Evolutionary conservation across 352 stramenopile species (phyloP), one percentile per base, ranked within the genome.

Genomic region (Pythium myriotylum): DNA sequence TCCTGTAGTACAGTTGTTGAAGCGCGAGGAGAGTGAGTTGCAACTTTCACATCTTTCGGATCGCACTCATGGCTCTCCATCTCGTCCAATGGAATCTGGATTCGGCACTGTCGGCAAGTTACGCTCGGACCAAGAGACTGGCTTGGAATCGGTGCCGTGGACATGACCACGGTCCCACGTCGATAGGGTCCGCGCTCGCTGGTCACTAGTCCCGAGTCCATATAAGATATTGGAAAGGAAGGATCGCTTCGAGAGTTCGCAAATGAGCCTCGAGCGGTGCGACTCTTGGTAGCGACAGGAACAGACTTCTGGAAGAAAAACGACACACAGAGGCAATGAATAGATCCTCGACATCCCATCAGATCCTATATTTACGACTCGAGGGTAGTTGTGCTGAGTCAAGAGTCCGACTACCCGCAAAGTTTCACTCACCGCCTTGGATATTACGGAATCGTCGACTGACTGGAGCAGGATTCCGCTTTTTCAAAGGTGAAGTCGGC

Each of bases 21-120:
- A 0, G 43, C 52, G 1, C 51, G 57, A 49, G 57, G 57, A 13
- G 64, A 71, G 26, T 59, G 26, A 0, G 51, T 56, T 6, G 56
- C 57, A 16, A 37, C 26, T 16, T 67, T 67, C 39, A 67, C 13
- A 60, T 73, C 70, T 17, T 58, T 59, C 0, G 45, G 55, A 29
- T 66, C 50, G 51, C 81, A 89, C 62, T 91, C 81, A 53, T 91
- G 81, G 6, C 62, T 77, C 35, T 91, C 81, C 40, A 86, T 89
- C 14, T 80, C 69, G 50, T 91, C 81, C 32, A 89, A 58, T 5
- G 66, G 59, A 40, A 89, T 71, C 26, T 81, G 67, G 0, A 72
- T 60, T 19, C 77, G 79, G 37, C 81, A 89, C 20, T 81, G 77
- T 4, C 77, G 74, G 33, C 81, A 88, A 14, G 72, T 79, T 26